A percentile compares a stretch with the other conserved stretches of the same genome.
Conservation (phyloP, 768 basidiomycete genomes). For the Amyloporia xantha region DNA sequence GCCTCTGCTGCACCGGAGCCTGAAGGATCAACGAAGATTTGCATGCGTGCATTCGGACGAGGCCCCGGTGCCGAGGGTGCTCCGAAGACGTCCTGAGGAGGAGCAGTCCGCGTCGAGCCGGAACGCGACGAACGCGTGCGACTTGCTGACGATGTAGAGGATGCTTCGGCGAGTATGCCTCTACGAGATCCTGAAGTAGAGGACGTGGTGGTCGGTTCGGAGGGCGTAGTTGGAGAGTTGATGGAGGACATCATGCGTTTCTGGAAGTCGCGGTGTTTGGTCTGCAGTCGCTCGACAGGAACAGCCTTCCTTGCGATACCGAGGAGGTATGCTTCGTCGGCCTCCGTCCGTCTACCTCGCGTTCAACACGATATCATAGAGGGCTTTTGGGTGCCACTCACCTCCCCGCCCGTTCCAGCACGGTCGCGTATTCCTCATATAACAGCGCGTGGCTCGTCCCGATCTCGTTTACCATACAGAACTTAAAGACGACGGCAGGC, state of each 20-base stretch:
- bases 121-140: slow-evolving; percentile 14
- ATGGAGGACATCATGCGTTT: slow-evolving; percentile 74
- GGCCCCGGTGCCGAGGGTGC: slow-evolving; percentile 26
- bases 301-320: slow-evolving; percentile 80
- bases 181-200: slow-evolving; percentile 29
- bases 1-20: slow-evolving; percentile 42
- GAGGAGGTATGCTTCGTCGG: slow-evolving; percentile 84
- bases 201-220: slow-evolving; percentile 26
- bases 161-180: slow-evolving; percentile 39
- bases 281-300: slow-evolving; percentile 76
- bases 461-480: slow-evolving; percentile 86
- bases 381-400: slow-evolving; percentile 30
- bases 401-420: slow-evolving; percentile 79
- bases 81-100: slow-evolving; percentile 22
- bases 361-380: background rate
- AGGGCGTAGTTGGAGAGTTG: slow-evolving; percentile 27
- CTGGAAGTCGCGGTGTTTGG: slow-evolving; percentile 80
- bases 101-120: slow-evolving; percentile 23
- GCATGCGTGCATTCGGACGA: slow-evolving; percentile 51
- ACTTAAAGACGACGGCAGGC: slow-evolving; percentile 82
- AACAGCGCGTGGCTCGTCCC: slow-evolving; percentile 74
- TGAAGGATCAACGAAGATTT: slow-evolving; percentile 67
- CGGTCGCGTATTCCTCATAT: slow-evolving; percentile 89
- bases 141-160: slow-evolving; percentile 28
- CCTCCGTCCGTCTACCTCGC: slow-evolving; percentile 63